phyloP scores from a whole-genome alignment of 2,329 filamentous ascomycete species.

The Coleophoma eucalyptorum region DNA sequence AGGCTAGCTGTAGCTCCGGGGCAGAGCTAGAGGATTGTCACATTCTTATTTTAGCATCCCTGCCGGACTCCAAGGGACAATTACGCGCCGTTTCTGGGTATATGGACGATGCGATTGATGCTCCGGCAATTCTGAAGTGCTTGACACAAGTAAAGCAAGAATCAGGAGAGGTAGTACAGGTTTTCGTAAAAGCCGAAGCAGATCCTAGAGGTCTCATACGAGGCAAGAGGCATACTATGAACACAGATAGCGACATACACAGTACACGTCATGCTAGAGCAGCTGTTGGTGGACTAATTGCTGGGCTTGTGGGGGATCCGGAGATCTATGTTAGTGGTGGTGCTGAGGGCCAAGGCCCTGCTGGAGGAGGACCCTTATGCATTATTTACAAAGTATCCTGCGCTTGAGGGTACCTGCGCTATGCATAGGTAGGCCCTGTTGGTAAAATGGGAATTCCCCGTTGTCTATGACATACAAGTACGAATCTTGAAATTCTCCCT shows the following conservation, averaged over 20 bases:
- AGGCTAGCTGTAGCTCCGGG: conserved; percentile 28
- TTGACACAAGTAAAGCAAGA: conserved; percentile 15
- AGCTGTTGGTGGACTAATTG: conserved; percentile 27
- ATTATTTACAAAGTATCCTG: conserved; percentile 19
- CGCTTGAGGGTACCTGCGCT: no score
- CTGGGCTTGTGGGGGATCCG: conserved; percentile 23
- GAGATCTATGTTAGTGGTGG: conserved; percentile 27
- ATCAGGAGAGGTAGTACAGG: conserved; percentile 21
- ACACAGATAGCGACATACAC: conserved; percentile 25
- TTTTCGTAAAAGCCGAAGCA: conserved; percentile 29
- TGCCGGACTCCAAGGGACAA: conserved; percentile 10
- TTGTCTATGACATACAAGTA: no score
- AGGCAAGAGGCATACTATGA: conserved; percentile 27
- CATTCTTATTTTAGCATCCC: conserved; percentile 24
- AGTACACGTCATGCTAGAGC: conserved; percentile 28
- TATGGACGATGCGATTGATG: conserved; percentile 27
- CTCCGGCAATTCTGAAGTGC: conserved; percentile 12
- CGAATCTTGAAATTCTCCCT: no score
- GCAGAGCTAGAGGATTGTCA: conserved; percentile 28
- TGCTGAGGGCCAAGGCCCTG: conserved; percentile 28
- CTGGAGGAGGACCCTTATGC: conserved; percentile 26
- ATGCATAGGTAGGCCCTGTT: no score
- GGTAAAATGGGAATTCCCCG: no score
- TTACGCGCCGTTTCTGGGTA: conserved; percentile 16
- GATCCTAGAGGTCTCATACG: conserved; percentile 21